Percentiles rank a stretch among this genome's conserved stretches.
Conservation (phyloP, 2,329 filamentous ascomycete genomes). For the Penicillium sp. region DNA sequence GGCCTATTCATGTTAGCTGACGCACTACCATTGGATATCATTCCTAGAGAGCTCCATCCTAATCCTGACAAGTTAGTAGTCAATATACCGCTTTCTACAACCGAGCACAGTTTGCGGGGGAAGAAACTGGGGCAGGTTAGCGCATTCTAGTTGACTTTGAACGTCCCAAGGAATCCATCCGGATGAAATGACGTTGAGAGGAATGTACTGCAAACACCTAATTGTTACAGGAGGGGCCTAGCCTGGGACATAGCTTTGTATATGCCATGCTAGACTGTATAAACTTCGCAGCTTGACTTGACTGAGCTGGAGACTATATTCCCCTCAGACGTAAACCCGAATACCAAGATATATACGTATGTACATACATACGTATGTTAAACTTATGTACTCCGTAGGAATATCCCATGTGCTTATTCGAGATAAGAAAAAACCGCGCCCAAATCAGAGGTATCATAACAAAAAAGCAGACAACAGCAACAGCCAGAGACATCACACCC, state of each 20-base stretch:
- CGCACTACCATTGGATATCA: neutral
- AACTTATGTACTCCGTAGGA: neutral
- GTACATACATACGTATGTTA: neutral
- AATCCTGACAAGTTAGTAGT: neutral
- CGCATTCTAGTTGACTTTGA: constrained; percentile 1
- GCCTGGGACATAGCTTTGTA: neutral
- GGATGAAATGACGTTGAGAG: neutral
- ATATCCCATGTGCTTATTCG: neutral
- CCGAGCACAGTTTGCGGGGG: neutral
- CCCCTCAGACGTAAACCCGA: too few species aligned
- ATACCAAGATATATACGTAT: too few species aligned
- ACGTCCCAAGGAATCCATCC: neutral
- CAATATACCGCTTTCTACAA: neutral
- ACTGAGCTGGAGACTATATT: neutral
- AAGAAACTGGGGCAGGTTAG: constrained; percentile 3
- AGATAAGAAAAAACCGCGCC: neutral
- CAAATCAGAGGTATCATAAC: constrained; percentile 3
- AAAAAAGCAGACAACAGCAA: neutral
- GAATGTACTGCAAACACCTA: neutral
- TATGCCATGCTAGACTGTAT: neutral
- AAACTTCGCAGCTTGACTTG: neutral
- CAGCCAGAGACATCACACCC: neutral
- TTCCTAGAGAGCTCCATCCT: too few species aligned
- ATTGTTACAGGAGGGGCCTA: neutral
- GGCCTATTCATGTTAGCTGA: too few species aligned